These are phyloP conservation scores for Mucor plumbeus DNA, from an alignment of 371 early-diverging fungal genomes.

Conservation along the genomic window DNA sequence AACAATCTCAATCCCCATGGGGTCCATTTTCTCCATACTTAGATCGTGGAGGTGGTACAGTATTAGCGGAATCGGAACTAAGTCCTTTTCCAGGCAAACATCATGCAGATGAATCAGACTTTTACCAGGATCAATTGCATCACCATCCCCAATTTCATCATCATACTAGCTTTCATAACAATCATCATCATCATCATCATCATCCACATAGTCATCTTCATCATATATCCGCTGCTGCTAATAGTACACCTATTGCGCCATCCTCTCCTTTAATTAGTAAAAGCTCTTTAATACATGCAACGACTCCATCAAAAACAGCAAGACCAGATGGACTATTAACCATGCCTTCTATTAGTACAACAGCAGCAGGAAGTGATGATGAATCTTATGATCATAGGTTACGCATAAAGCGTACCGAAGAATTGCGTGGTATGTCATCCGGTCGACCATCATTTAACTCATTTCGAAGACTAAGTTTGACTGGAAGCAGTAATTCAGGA, in stretches of 20 bases:
- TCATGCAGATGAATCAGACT: conserved; percentile 30
- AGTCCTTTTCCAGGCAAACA: conserved; percentile 66
- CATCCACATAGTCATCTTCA: neutral
- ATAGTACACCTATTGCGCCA: neutral
- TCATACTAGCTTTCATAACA: neutral
- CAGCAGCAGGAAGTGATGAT: conserved; percentile 42
- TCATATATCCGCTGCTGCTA: neutral
- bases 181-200: neutral
- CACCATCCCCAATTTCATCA: conserved; percentile 6
- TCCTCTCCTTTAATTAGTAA: neutral
- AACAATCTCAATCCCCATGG: neutral
- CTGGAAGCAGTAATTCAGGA: conserved; percentile 14
- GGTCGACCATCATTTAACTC: conserved; percentile 19
- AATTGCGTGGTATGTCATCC: conserved; percentile 35
- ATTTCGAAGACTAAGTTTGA: conserved; percentile 26
- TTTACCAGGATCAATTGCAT: conserved; percentile 22
- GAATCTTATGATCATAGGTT: conserved; percentile 45
- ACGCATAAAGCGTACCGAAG: conserved; percentile 46
- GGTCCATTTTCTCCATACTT: conserved; percentile 23
- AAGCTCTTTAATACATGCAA: neutral
- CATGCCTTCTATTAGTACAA: neutral
- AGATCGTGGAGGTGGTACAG: conserved; percentile 52
- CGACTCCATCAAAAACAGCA: neutral
- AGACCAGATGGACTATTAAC: neutral
- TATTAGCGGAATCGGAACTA: conserved; percentile 47